Base-by-base conservation (phyloP, 257 asterid species). In the Nyctanthes arbortristis region DNA sequence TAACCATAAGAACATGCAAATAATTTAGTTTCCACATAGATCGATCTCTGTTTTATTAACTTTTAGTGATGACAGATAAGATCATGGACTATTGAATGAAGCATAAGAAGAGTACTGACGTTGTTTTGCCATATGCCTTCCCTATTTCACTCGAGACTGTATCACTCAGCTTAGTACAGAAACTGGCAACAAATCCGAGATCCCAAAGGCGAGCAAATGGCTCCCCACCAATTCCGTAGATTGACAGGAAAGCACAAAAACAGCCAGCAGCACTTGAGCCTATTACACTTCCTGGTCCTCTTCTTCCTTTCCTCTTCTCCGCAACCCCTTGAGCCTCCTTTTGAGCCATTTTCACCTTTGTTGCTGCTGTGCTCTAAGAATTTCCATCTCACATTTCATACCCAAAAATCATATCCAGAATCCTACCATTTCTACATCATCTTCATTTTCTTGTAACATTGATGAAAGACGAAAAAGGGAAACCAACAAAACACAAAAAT, bases 61-160 rank as follows among this genome's bases (percentile, higher is more conserved):
- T 55, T 16, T 36, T 14, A 43, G 24, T 28, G 75, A 61, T 32
- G 58, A n/a, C 30, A 18, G 56, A 67, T 10, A 13, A 54, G 55
- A 57, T 28, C 33, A 63, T 24, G 71, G 45, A 47, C 35, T 56
- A 56, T 47, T 61, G 7, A 78, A 49, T 20, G 63, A 61, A 73
- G 62, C 11, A 57, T 29, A 66, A 60, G 81, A 78, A 66, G 1
- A 62, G 70, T 55, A 84, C 99, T 68, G 1, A 94, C 99, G 99
- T 94, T 4, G 97, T 94, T 83, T 69, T 84, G 55, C 99, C 99
- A 71, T 81, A 94, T 37, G 99, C 99, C 74, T 93, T 93, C 74
- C 99, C 99, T 35, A 93, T 93, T 89, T 93, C 99, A 68, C 97
- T 93, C 1, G 99, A 93, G 79, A 93, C 96, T 2, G 99, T 93